These are phyloP conservation scores for Grifola frondosa DNA, from an alignment of 1,284 basidiomycete species.

Conservation along the genomic window DNA sequence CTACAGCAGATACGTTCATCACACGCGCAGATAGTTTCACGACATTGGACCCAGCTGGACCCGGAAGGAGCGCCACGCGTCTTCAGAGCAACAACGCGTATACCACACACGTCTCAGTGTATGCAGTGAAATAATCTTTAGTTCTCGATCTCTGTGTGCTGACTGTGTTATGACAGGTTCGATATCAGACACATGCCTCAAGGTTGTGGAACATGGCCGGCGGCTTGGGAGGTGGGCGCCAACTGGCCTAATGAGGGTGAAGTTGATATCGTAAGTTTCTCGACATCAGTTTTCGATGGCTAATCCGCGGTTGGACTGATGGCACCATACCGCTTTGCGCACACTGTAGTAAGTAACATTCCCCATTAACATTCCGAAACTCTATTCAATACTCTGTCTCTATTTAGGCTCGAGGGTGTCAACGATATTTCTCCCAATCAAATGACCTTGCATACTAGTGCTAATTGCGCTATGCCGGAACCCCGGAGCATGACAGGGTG, in stretches of 20 bases:
- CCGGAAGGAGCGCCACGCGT: conserved; percentile 62
- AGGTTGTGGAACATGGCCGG: conserved; percentile 68
- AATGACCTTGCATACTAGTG: conserved; percentile 54
- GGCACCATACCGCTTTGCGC: not conserved
- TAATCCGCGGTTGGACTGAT: too few species aligned
- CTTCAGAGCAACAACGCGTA: conserved; percentile 52
- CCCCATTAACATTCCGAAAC: not conserved
- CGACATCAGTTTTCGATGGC: too few species aligned
- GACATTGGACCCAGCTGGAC: conserved; percentile 41
- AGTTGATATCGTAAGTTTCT: conserved; percentile 35
- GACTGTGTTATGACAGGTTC: conserved; percentile 30
- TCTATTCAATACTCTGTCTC: not conserved
- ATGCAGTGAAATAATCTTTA: too few species aligned
- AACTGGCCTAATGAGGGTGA: conserved; percentile 36
- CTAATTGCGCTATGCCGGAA: conserved; percentile 40
- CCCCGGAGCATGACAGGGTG: conserved; percentile 24
- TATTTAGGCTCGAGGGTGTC: conserved; percentile 59
- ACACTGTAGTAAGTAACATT: not conserved
- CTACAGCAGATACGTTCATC: conserved; percentile 30
- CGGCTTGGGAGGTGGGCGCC: conserved; percentile 44
- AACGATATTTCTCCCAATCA: conserved; percentile 50
- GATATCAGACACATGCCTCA: conserved; percentile 58
- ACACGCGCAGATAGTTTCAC: conserved; percentile 55
- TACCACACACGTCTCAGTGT: conserved; percentile 58
- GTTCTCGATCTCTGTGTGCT: not conserved